Conservation (phyloP, 345 rosid genomes). For the Gossypium australe region DNA sequence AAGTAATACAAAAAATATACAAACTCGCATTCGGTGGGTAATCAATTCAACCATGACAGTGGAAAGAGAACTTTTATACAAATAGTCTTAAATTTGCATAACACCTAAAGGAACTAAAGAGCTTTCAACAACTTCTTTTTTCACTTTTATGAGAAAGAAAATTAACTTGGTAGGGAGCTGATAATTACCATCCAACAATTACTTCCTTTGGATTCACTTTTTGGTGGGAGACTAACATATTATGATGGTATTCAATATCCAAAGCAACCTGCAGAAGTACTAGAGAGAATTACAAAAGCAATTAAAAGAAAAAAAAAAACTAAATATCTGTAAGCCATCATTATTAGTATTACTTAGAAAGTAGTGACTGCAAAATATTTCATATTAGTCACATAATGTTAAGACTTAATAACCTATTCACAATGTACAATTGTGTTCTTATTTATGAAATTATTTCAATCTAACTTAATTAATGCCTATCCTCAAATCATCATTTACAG, state of each 20-base stretch:
- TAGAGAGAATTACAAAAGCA: background rate
- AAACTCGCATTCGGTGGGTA: background rate
- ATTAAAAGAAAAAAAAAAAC: background rate
- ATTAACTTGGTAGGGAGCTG: background rate
- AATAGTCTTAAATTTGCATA: background rate
- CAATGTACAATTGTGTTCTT: background rate
- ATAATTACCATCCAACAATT: constrained; percentile 90
- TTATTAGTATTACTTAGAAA: background rate
- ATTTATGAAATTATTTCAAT: background rate
- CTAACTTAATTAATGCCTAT: background rate
- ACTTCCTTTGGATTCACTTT: constrained; percentile 95
- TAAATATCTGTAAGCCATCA: background rate
- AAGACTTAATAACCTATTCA: background rate
- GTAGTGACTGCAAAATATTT: background rate
- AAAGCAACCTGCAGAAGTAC: constrained; percentile 66
- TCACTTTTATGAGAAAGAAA: background rate
- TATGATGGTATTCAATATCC: constrained; percentile 94
- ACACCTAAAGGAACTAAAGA: background rate
- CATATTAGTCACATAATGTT: background rate
- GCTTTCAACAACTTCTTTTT: background rate
- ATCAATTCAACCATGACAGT: background rate
- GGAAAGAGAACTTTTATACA: background rate
- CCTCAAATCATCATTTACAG: background rate
- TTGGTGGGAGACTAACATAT: constrained; percentile 76
- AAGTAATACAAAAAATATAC: background rate